Evolutionary conservation across 2,329 filamentous ascomycete genomes (phyloP).

Genomic region (Colletotrichum destructivum): DNA sequence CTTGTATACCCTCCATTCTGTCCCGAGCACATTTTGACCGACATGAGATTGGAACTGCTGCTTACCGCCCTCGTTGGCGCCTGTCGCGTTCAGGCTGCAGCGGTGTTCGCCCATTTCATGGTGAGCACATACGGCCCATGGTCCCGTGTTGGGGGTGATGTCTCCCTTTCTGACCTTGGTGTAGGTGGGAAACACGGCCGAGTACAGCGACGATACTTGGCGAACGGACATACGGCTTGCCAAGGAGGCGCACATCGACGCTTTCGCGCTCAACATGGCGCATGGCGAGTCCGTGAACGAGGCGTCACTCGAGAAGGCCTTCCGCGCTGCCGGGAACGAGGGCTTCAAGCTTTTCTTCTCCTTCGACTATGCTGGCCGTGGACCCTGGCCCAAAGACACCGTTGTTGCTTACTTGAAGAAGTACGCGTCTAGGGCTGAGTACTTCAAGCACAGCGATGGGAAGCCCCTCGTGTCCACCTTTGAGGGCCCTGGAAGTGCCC

Average conservation of each 20-base stretch:
- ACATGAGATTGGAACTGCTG: too few relatives aligned
- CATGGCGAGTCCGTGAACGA: constrained; percentile 33
- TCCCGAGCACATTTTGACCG: too few relatives aligned
- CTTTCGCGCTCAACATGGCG: constrained; percentile 35
- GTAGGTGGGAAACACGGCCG: too few relatives aligned
- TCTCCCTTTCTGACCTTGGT: too few relatives aligned
- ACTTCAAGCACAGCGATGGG: constrained; percentile 44
- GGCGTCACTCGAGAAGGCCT: constrained; percentile 23
- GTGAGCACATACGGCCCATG: too few relatives aligned
- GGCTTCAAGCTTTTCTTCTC: constrained; percentile 30
- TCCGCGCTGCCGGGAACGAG: not conserved
- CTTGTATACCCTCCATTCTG: too few relatives aligned
- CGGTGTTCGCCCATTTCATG: too few relatives aligned
- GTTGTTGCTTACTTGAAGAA: constrained; percentile 14
- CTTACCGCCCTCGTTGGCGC: too few relatives aligned
- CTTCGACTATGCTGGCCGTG: constrained; percentile 24
- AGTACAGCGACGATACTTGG: too few relatives aligned
- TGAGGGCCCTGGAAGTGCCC: constrained; percentile 57
- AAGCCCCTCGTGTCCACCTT: constrained; percentile 58
- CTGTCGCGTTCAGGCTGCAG: too few relatives aligned
- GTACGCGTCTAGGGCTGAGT: constrained; percentile 17
- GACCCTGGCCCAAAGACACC: not conserved
- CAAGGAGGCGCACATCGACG: constrained; percentile 37
- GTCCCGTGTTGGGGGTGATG: too few relatives aligned
- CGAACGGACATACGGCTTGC: constrained; percentile 8